Conservation (phyloP, 208 protist genomes). For the Trypanosoma vivax region DNA sequence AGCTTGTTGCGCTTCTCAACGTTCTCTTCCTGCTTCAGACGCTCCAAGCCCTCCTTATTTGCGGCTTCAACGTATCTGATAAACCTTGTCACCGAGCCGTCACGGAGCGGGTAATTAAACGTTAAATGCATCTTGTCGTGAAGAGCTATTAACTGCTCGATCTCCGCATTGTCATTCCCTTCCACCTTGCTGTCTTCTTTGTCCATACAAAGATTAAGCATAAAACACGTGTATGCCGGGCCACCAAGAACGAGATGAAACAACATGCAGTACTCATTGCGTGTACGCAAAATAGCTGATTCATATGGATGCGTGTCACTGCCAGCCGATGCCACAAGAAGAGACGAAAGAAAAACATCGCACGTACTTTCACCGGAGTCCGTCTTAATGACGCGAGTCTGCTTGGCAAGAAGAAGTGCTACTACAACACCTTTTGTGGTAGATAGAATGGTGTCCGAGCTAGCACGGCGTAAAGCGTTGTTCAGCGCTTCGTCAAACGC, state of each 20-base stretch:
- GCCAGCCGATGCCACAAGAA: constrained; percentile 49
- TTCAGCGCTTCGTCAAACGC: constrained; percentile 54
- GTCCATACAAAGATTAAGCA: constrained; percentile 40
- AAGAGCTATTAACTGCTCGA: constrained; percentile 32
- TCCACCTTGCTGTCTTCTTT: constrained; percentile 1
- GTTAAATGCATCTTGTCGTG: constrained; percentile 35
- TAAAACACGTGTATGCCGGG: constrained; percentile 61
- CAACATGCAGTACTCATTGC: constrained; percentile 47
- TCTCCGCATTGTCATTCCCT: neutral
- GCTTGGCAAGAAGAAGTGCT: constrained; percentile 50
- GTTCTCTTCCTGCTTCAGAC: constrained; percentile 33
- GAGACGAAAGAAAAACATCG: constrained; percentile 68
- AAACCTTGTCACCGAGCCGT: constrained; percentile 71
- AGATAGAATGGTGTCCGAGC: constrained; percentile 33
- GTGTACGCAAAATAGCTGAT: constrained; percentile 28
- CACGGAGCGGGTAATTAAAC: constrained; percentile 72
- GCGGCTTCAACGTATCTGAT: constrained; percentile 57
- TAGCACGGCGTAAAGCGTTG: constrained; percentile 30
- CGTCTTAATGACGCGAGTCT: constrained; percentile 33
- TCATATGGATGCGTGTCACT: constrained; percentile 49
- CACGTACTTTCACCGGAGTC: constrained; percentile 25
- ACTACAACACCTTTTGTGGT: constrained; percentile 39
- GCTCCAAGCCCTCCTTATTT: constrained; percentile 30
- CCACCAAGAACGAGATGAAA: constrained; percentile 71
- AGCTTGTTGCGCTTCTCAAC: constrained; percentile 33